phyloP scores from a whole-genome alignment of 2,329 filamentous ascomycete genomes.

The Venturia asperata region DNA sequence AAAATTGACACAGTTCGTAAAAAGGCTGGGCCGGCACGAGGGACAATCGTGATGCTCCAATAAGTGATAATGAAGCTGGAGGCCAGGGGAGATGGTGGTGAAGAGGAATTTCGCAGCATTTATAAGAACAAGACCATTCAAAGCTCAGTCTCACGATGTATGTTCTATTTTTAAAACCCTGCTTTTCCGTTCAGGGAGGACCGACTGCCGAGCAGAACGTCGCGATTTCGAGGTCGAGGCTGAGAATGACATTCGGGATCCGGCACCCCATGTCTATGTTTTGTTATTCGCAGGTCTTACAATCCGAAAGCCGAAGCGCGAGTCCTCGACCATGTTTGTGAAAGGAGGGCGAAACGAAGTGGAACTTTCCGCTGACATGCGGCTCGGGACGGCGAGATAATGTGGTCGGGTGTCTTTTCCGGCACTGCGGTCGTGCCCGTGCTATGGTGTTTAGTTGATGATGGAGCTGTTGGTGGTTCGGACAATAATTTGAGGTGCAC shows the following conservation, averaged over 20 bases:
- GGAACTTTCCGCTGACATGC: not conserved
- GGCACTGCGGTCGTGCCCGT: not conserved
- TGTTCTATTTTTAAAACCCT: constrained; percentile 2
- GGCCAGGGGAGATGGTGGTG: not conserved
- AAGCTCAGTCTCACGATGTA: not conserved
- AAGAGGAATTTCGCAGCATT: too few species aligned
- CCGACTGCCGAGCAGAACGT: not conserved
- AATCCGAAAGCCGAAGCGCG: constrained; percentile 5
- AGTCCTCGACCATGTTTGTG: not conserved
- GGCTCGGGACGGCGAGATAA: not conserved
- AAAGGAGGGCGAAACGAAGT: not conserved
- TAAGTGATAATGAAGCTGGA: too few species aligned
- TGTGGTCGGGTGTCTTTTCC: not conserved
- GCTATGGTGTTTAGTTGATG: not conserved
- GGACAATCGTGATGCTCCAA: too few species aligned
- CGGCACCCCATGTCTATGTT: not conserved
- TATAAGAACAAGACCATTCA: too few species aligned
- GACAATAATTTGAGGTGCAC: not conserved
- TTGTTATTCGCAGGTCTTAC: not conserved
- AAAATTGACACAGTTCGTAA: too few species aligned
- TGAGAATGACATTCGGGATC: not conserved
- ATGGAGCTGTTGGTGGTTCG: not conserved
- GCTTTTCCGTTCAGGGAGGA: not conserved
- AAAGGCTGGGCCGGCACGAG: too few species aligned
- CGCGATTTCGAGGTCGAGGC: not conserved